These are phyloP conservation scores for Leccinum angustisporum DNA, from an alignment of 1,284 basidiomycete species.

Conservation along the genomic window DNA sequence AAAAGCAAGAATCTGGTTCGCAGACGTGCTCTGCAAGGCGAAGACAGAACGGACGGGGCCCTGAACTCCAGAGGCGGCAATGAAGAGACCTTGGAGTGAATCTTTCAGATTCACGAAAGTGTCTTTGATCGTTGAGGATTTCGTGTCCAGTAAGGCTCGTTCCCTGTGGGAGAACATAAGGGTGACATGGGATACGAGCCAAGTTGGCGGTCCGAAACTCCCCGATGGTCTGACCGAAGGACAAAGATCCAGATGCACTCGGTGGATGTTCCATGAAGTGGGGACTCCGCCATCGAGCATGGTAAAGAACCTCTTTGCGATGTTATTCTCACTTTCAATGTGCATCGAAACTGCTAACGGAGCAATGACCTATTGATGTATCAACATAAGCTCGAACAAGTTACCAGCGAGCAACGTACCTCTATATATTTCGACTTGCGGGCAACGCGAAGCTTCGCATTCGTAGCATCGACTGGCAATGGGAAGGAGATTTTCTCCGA, in stretches of 20 bases:
- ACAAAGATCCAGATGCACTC: conserved; percentile 39
- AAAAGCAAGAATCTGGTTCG: conserved; percentile 34
- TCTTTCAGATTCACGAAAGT: conserved; percentile 36
- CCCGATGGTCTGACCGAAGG: conserved; percentile 31
- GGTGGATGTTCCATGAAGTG: conserved; percentile 42
- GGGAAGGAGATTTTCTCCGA: conserved; percentile 23
- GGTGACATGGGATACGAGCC: conserved; percentile 35
- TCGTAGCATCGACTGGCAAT: conserved; percentile 36
- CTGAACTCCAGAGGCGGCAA: conserved; percentile 24
- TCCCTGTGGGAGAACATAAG: conserved; percentile 35
- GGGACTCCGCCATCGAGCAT: conserved; percentile 19
- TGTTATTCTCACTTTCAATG: conserved; percentile 13
- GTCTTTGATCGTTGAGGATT: conserved; percentile 3
- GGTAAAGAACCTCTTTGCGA: conserved; percentile 37
- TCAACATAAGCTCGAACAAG: conserved; percentile 1
- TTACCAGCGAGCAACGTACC: conserved; percentile 32
- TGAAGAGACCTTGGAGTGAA: conserved; percentile 34
- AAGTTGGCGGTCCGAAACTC: conserved; percentile 14
- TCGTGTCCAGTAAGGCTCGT: conserved; percentile 9
- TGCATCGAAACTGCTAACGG: conserved; percentile 25
- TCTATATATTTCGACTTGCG: conserved; percentile 55
- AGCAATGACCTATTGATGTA: conserved; percentile 28
- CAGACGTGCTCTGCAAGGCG: conserved; percentile 30
- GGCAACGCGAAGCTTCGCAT: conserved; percentile 44
- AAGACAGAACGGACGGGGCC: conserved; percentile 27